These are phyloP conservation scores for Suillus plorans DNA, from an alignment of 768 basidiomycete genomes.

Conservation along the genomic window DNA sequence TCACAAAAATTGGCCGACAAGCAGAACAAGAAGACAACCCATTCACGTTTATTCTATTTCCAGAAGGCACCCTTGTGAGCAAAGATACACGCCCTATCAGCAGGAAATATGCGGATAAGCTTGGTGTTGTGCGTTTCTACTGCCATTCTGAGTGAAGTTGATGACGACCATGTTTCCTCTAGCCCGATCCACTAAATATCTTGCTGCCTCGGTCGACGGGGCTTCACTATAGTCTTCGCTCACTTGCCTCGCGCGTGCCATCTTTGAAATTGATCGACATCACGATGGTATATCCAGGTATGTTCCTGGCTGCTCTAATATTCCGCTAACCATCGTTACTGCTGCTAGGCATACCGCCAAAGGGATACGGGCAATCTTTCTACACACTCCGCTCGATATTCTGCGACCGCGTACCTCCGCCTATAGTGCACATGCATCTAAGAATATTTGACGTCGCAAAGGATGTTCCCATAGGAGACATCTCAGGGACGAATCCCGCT, in stretches of 20 bases:
- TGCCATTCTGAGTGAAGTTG: conserved; percentile 9
- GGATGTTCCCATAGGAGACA: conserved; percentile 70
- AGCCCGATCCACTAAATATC: conserved; percentile 80
- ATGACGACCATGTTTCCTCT: conserved; percentile 10
- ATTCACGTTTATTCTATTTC: conserved; percentile 84
- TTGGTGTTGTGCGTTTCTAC: conserved; percentile 72
- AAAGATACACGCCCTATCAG: conserved; percentile 82
- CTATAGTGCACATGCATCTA: conserved; percentile 84
- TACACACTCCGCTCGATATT: conserved; percentile 92
- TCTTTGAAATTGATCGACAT: conserved; percentile 84
- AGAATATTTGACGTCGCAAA: conserved; percentile 69
- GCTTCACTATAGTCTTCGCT: conserved; percentile 78
- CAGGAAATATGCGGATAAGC: conserved; percentile 84
- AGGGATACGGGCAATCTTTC: conserved; percentile 82
- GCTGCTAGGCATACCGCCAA: conserved; percentile 65
- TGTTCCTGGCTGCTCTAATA: conserved; percentile 12
- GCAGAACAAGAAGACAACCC: conserved; percentile 71
- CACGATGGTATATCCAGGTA: conserved; percentile 90
- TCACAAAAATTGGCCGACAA: conserved; percentile 66
- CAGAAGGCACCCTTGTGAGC: conserved; percentile 94
- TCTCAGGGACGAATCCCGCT: conserved; percentile 38
- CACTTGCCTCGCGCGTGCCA: conserved; percentile 75
- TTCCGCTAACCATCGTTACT: conserved; percentile 11
- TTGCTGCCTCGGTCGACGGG: conserved; percentile 94
- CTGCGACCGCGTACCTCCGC: conserved; percentile 76